Conservation (phyloP, 2,329 filamentous ascomycete species). For the Ceratocystis papillata region DNA sequence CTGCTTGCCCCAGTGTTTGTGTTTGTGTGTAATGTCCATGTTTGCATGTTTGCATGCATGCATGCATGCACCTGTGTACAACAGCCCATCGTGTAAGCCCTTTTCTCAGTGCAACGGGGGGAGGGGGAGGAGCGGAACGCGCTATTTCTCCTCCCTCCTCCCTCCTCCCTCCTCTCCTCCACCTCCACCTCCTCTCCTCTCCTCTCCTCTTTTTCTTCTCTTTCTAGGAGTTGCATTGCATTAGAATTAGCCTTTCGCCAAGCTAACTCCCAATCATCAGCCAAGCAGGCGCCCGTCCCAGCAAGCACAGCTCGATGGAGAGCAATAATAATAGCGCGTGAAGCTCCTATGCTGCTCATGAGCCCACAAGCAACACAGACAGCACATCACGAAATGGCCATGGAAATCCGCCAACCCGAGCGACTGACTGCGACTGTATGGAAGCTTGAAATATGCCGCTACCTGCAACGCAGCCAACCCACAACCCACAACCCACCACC, state of each 20-base stretch:
- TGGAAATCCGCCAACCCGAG: too few relatives aligned
- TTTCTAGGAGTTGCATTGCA: not conserved
- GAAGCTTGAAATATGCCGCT: too few relatives aligned
- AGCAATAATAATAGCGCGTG: too few relatives aligned
- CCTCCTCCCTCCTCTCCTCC: not conserved
- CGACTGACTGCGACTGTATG: too few relatives aligned
- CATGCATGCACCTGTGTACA: slow-evolving; percentile 4
- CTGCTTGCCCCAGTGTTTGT: not conserved
- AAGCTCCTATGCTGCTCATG: too few relatives aligned
- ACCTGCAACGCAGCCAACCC: too few relatives aligned
- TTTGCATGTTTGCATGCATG: not conserved
- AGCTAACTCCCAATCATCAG: not conserved
- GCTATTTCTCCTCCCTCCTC: not conserved
- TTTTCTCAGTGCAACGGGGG: slow-evolving; percentile 4
- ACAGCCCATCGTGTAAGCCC: not conserved
- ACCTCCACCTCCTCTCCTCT: not conserved
- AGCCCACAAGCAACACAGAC: too few relatives aligned
- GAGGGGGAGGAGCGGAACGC: slow-evolving; percentile 9
- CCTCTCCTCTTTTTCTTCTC: not conserved
- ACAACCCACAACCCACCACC: too few relatives aligned
- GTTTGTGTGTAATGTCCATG: not conserved
- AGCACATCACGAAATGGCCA: too few relatives aligned
- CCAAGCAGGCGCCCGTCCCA: not conserved
- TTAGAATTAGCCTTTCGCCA: not conserved
- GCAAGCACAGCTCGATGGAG: too few relatives aligned